Base-by-base conservation (phyloP, 1,284 basidiomycete species). In the Clitocybe nebularis region DNA sequence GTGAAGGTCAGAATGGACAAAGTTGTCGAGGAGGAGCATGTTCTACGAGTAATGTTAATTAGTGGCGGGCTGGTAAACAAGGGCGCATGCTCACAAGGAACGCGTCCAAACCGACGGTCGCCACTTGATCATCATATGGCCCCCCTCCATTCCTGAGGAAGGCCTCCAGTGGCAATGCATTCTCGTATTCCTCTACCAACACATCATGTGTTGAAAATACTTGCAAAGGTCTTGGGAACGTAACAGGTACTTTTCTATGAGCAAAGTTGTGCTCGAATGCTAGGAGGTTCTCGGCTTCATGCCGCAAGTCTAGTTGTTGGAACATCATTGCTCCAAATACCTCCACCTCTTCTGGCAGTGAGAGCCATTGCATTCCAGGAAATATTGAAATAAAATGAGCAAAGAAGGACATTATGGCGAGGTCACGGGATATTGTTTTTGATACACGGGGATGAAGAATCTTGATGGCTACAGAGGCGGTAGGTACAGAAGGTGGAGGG, bases 251-350 rank as follows among this genome's bases (percentile, higher is more conserved):
- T 23, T 84, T 86, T 51, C 89, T 69, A 10, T 81, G 72, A 4
- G 75, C 72, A 58, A 99, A 99, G 61, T 97, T 93, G 30, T 75
- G 66, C 61, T 94, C 91, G 57, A 99, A 99, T 0, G 72, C 76
- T 21, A 80, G 67, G 43, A 99, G 69, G 61, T 99, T 97, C 49
- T 89, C 77, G 0, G 89, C 93, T 63, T 99, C 96, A 52, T 89
- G 79, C 20, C 92, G 76, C 40, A 99, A 67, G 62, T 99, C 92
- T 26, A 99, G 75, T 64, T 99, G 96, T 54, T 84, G 87, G 57
- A 84, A 79, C 96, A 99, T 99, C 91, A 99, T 95, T n/a, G 76
- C 69, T 2, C 94, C 90, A 61, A 99, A 99, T 0, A 95, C 92
- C 8, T 81, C 70, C 3, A 98, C 95, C 63, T 99, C 96, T 57